These are phyloP conservation scores for Psilocybe subaeruginosa DNA, from an alignment of 768 basidiomycete genomes.

Conservation along the genomic window DNA sequence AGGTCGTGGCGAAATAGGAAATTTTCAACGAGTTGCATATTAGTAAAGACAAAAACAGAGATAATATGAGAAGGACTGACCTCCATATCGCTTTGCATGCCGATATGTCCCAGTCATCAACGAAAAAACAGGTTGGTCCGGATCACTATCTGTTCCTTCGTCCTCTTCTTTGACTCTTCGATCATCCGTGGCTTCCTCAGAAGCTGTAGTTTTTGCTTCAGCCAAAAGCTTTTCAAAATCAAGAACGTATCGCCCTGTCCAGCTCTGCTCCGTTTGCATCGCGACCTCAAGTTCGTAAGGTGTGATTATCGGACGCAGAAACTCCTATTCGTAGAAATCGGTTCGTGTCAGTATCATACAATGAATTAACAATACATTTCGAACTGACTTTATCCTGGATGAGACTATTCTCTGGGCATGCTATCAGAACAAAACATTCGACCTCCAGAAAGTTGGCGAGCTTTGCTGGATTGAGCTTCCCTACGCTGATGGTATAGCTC, in stretches of 20 bases:
- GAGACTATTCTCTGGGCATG: constrained; percentile 91
- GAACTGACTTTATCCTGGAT: constrained; percentile 62
- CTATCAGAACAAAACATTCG: constrained; percentile 93
- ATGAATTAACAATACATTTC: not conserved
- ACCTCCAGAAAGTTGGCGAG: constrained; percentile 96
- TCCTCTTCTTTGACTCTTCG: constrained; percentile 36
- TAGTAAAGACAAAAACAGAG: not conserved
- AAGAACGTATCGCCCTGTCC: constrained; percentile 80
- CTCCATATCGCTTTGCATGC: constrained; percentile 69
- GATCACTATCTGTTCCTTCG: constrained; percentile 42
- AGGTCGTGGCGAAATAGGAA: not conserved
- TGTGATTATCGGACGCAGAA: constrained; percentile 87
- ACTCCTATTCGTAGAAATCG: constrained; percentile 59
- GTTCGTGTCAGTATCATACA: not conserved
- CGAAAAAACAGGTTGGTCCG: constrained; percentile 82
- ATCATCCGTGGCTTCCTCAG: constrained; percentile 26
- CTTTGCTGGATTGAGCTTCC: constrained; percentile 93
- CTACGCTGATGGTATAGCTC: constrained; percentile 92
- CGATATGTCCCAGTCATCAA: constrained; percentile 86
- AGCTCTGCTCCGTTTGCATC: constrained; percentile 66
- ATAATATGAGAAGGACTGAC: constrained; percentile 15
- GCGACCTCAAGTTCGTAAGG: constrained; percentile 91
- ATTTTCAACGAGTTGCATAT: not conserved
- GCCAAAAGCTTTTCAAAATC: constrained; percentile 69
- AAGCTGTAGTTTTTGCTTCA: constrained; percentile 19